Conservation (phyloP, 768 basidiomycete species). For the Hericium rajendrae region DNA sequence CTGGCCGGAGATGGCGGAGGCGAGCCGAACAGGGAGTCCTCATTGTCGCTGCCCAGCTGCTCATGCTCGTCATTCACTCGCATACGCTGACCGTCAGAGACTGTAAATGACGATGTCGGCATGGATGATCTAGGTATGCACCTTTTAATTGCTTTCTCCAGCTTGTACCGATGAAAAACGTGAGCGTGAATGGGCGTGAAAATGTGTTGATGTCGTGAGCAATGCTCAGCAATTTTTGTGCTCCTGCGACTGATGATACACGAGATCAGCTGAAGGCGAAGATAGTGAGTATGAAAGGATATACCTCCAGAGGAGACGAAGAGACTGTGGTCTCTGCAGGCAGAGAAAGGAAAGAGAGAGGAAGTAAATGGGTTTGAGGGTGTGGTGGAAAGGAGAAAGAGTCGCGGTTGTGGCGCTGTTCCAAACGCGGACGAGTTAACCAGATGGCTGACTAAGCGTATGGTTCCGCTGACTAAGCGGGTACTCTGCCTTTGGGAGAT, state of each 20-base stretch:
- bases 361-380: background rate
- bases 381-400: background rate
- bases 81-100: slow-evolving; percentile 14
- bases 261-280: background rate
- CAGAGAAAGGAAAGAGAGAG: background rate
- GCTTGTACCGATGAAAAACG: background rate
- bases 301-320: background rate
- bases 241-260: background rate
- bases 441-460: background rate
- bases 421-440: too few relatives aligned
- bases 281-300: background rate
- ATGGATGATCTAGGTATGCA: background rate
- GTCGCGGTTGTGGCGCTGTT: background rate
- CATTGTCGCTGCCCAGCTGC: slow-evolving; percentile 15
- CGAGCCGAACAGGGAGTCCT: slow-evolving; percentile 68
- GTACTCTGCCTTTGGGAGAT: background rate
- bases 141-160: slow-evolving; percentile 6
- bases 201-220: background rate
- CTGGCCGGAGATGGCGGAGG: slow-evolving; percentile 58
- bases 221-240: background rate
- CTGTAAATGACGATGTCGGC: background rate
- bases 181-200: background rate
- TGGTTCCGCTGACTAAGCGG: background rate
- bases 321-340: background rate
- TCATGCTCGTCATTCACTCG: slow-evolving; percentile 8